These are phyloP conservation scores for Dinochytrium kinnereticum DNA, from an alignment of 371 early-diverging fungal species.

Conservation along the genomic window DNA sequence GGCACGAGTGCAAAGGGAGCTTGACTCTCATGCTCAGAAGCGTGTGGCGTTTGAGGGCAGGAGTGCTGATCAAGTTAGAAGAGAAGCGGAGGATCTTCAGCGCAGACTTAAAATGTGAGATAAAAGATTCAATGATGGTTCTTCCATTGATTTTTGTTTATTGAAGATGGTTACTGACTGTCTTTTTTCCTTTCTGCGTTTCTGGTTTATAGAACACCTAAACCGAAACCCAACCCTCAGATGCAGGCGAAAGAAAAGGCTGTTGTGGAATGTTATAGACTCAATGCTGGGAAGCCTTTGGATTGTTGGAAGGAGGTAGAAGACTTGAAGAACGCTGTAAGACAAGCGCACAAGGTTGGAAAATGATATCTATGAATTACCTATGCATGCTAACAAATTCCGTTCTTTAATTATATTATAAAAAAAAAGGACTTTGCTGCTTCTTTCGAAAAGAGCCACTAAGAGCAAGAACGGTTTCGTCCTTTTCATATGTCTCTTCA, in stretches of 20 bases:
- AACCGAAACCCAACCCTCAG: conserved; percentile 11
- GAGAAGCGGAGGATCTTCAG: conserved; percentile 49
- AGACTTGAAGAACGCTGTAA: conserved; percentile 61
- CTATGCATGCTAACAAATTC: too few species aligned
- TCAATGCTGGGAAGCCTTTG: conserved; percentile 59
- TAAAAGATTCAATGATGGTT: not conserved
- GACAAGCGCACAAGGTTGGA: conserved; percentile 63
- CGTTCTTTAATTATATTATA: too few species aligned
- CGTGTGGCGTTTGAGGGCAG: conserved; percentile 39
- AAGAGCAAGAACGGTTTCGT: too few species aligned
- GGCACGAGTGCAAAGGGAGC: conserved; percentile 37
- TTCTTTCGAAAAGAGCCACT: not conserved
- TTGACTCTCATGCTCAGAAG: conserved; percentile 32
- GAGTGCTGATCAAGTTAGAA: conserved; percentile 41
- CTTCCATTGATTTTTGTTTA: not conserved
- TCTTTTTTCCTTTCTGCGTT: not conserved
- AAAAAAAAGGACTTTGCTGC: conserved; percentile 15
- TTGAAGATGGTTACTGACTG: too few species aligned
- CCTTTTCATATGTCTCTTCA: too few species aligned
- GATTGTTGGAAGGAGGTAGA: conserved; percentile 77
- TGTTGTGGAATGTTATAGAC: conserved; percentile 42
- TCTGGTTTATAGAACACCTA: conserved; percentile 27
- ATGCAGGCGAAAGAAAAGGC: conserved; percentile 33
- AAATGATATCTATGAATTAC: too few species aligned
- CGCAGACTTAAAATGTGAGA: conserved; percentile 40